Percentiles rank a stretch among this genome's conserved stretches.
Conservation (phyloP, 2,329 filamentous ascomycete genomes). For the Beauveria asiatica region DNA sequence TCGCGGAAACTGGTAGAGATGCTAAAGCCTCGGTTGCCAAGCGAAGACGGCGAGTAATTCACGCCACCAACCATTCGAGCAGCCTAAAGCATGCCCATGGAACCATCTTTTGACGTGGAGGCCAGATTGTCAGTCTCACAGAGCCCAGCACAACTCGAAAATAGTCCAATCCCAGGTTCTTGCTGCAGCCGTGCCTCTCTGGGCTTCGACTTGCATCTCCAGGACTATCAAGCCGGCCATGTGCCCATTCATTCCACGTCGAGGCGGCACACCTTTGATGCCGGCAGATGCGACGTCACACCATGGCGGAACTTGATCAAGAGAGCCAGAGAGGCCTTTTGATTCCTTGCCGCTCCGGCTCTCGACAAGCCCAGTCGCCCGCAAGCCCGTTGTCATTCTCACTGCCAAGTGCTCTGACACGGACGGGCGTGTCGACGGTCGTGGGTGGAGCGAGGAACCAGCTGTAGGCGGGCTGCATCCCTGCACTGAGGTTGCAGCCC, state of each 20-base stretch:
- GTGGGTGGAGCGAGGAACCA: constrained; percentile 8
- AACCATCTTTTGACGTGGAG: background rate
- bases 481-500: background rate
- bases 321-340: background rate
- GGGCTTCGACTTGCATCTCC: background rate
- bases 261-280: background rate
- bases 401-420: background rate
- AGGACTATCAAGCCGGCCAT: background rate
- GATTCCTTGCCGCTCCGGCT: background rate
- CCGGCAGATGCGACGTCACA: background rate
- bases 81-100: background rate
- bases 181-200: background rate
- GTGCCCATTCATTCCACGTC: background rate
- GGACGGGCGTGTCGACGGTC: background rate
- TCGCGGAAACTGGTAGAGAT: background rate
- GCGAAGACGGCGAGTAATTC: background rate
- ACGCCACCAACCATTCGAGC: background rate
- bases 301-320: background rate
- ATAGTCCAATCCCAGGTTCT: no score
- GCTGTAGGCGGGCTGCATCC: background rate
- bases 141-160: background rate
- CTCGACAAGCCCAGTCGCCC: background rate
- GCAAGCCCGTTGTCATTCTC: background rate
- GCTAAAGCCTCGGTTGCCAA: background rate
- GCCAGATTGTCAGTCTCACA: background rate